phyloP scores from a whole-genome alignment of 2,329 filamentous ascomycete species.

The Phaeoacremonium minimum region DNA sequence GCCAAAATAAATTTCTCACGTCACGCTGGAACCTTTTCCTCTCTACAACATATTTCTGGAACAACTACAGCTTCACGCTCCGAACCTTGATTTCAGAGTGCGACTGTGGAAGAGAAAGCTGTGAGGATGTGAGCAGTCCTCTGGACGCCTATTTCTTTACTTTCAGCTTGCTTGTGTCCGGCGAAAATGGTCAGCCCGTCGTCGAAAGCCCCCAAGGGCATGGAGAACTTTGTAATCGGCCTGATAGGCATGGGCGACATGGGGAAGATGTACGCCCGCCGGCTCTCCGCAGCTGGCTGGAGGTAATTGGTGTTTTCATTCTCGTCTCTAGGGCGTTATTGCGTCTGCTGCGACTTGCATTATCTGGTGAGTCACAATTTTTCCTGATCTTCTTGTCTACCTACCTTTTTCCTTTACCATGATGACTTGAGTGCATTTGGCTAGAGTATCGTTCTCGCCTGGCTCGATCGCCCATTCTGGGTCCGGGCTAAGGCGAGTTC shows the following conservation, averaged over 20 bases:
- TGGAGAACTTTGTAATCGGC: constrained; percentile 75
- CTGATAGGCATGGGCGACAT: constrained; percentile 99
- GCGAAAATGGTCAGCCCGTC: constrained; percentile 16
- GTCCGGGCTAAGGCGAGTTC: constrained; percentile 50
- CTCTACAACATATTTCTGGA: too few species aligned
- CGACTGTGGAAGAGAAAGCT: constrained; percentile 1
- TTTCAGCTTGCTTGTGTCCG: constrained; percentile 7
- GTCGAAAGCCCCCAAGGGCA: constrained; percentile 30
- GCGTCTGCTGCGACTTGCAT: too few species aligned
- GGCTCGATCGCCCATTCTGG: constrained; percentile 72
- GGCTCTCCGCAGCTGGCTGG: constrained; percentile 88
- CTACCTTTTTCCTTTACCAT: constrained; percentile 43
- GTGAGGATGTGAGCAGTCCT: constrained; percentile 12
- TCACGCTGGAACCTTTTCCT: not conserved
- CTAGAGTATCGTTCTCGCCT: constrained; percentile 83
- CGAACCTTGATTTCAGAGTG: not conserved
- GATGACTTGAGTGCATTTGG: constrained; percentile 99
- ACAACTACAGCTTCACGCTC: too few species aligned
- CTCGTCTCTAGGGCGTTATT: constrained; percentile 4
- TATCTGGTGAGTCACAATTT: constrained; percentile 31
- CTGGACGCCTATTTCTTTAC: constrained; percentile 9
- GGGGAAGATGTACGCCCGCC: constrained; percentile 96
- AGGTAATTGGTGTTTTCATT: constrained; percentile 74
- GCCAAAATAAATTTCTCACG: not conserved
- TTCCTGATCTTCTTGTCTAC: constrained; percentile 6